A percentile compares a stretch with the other conserved stretches of the same genome.
phyloP scores from a whole-genome alignment of 2,329 filamentous ascomycete species.

The Boeremia lycopersici region DNA sequence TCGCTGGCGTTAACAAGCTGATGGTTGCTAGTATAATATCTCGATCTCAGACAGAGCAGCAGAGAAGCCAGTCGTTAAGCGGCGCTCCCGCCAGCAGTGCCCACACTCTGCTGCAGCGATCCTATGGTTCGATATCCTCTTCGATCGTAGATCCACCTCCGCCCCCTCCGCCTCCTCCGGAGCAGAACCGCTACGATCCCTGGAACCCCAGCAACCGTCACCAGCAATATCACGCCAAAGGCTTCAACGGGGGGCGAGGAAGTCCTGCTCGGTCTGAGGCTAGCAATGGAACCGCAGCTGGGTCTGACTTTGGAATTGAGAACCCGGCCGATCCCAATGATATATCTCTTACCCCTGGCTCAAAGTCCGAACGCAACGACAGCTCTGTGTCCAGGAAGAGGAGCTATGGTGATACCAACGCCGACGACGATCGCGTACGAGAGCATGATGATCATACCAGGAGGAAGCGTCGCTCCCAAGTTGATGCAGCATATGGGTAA shows the following conservation, averaged over 20 bases:
- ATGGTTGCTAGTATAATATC: constrained; percentile 16
- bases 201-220: constrained; percentile 29
- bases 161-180: constrained; percentile 32
- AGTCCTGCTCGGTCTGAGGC: constrained; percentile 44
- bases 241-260: constrained; percentile 27
- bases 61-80: constrained; percentile 32
- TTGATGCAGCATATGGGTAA: constrained; percentile 47
- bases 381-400: constrained; percentile 45
- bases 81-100: constrained; percentile 22
- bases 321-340: constrained; percentile 22
- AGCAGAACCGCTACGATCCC: constrained; percentile 25
- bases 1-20: background rate
- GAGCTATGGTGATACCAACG: constrained; percentile 45
- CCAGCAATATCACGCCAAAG: constrained; percentile 22
- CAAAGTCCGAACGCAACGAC: constrained; percentile 36
- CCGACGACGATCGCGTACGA: constrained; percentile 36
- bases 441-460: constrained; percentile 46
- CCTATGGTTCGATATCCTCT: constrained; percentile 36
- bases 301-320: constrained; percentile 44
- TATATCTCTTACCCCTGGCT: constrained; percentile 15
- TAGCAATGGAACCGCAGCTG: constrained; percentile 42
- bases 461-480: constrained; percentile 45
- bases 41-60: constrained; percentile 19
- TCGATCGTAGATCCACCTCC: constrained; percentile 17
- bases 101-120: constrained; percentile 25